These are phyloP conservation scores for Erysimum cheiri DNA, from an alignment of 441 rosid species.

Conservation along the genomic window DNA sequence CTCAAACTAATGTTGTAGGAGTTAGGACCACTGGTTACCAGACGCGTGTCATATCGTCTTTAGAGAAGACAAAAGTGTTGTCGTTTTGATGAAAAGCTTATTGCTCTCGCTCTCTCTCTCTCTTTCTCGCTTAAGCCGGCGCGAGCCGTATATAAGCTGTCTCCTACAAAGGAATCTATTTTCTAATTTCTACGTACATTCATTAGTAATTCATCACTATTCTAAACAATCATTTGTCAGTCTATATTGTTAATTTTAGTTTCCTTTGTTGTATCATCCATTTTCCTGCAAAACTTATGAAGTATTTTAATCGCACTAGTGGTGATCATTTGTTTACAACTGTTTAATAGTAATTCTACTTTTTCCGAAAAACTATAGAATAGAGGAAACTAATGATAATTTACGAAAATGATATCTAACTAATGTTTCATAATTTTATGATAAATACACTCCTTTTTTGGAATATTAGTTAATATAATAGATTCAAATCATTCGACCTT, in stretches of 20 bases:
- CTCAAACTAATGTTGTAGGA: conserved; percentile 2
- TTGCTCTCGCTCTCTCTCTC: neutral
- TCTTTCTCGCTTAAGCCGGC: conserved; percentile 20
- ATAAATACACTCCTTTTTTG: neutral
- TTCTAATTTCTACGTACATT: neutral
- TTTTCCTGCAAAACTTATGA: conserved; percentile 1
- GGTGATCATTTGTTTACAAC: conserved; percentile 8
- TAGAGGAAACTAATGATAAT: conserved; percentile 29
- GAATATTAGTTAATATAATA: neutral
- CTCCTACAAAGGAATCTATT: conserved; percentile 23
- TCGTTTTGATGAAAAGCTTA: conserved; percentile 18
- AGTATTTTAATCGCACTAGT: conserved; percentile 28
- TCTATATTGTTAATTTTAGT: neutral
- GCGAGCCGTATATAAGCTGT: conserved; percentile 38
- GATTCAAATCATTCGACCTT: conserved; percentile 18
- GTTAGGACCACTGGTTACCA: neutral
- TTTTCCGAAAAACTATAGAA: neutral
- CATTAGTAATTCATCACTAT: conserved; percentile 17
- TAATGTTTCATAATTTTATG: conserved; percentile 9
- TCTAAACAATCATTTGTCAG: neutral
- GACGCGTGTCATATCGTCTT: conserved; percentile 13
- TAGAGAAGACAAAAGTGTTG: conserved; percentile 7
- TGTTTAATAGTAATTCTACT: neutral
- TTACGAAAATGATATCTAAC: conserved; percentile 15
- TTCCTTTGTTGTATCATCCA: neutral